These are phyloP conservation scores for Sicyos edulis DNA, from an alignment of 306 rosid species.

Conservation along the genomic window DNA sequence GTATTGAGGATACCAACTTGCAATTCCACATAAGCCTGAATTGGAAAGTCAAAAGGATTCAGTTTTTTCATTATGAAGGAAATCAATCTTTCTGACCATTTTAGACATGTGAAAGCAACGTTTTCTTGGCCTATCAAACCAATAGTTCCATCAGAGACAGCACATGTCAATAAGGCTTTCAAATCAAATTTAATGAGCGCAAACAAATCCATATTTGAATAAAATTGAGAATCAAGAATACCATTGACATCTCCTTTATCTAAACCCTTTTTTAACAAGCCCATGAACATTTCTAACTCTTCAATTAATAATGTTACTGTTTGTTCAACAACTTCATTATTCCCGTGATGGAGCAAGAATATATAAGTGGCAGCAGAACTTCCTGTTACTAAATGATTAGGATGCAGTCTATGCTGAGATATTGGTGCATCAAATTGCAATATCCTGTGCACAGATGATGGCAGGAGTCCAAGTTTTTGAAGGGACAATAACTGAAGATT, in stretches of 20 bases:
- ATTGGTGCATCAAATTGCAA: constrained; percentile 61
- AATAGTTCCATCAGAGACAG: constrained; percentile 40
- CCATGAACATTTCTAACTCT: constrained; percentile 66
- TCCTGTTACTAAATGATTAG: constrained; percentile 76
- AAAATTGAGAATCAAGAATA: constrained; percentile 32
- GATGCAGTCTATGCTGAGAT: constrained; percentile 78
- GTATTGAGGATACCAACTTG: constrained; percentile 59
- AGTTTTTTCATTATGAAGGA: constrained; percentile 50
- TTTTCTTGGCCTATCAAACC: constrained; percentile 50
- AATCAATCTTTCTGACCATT: constrained; percentile 53
- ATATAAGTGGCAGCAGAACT: constrained; percentile 87
- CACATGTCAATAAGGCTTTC: constrained; percentile 65
- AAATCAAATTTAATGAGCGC: constrained; percentile 76
- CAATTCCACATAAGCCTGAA: constrained; percentile 60
- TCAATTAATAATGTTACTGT: constrained; percentile 47
- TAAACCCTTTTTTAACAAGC: constrained; percentile 38
- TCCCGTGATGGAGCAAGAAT: constrained; percentile 85
- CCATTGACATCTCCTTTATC: constrained; percentile 31
- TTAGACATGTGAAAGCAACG: constrained; percentile 39
- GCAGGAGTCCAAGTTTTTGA: constrained; percentile 74
- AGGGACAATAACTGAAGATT: constrained; percentile 80
- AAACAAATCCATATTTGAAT: constrained; percentile 58
- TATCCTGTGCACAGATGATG: constrained; percentile 60
- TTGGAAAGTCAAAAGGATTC: constrained; percentile 64
- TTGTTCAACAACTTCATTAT: constrained; percentile 73